These are phyloP conservation scores for Carex myosuroides DNA, from an alignment of 176 grass and related monocot genomes.

Conservation along the genomic window DNA sequence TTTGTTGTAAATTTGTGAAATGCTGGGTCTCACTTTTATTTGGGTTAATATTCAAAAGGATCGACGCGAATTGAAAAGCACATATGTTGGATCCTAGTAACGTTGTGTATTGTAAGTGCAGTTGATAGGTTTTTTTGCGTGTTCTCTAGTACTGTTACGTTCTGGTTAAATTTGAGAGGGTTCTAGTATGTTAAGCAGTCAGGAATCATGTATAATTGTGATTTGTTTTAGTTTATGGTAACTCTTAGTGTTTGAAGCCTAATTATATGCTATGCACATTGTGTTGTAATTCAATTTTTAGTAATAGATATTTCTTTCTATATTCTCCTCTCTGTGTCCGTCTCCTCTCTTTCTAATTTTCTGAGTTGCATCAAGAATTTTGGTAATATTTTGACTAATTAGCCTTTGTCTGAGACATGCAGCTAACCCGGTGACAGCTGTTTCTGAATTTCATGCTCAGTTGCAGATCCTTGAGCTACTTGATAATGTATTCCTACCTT, in stretches of 20 bases:
- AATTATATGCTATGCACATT: neutral
- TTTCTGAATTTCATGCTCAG: conserved; percentile 80
- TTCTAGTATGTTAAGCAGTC: neutral
- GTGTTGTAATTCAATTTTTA: neutral
- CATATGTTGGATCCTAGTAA: neutral
- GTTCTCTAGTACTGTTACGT: neutral
- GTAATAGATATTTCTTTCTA: neutral
- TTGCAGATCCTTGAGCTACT: conserved; percentile 94
- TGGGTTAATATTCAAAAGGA: neutral
- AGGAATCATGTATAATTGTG: neutral
- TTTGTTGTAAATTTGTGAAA: neutral
- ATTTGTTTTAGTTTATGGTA: neutral
- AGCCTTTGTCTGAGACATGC: conserved; percentile 22
- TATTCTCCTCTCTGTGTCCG: neutral
- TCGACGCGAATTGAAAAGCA: neutral
- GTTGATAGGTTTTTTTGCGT: neutral
- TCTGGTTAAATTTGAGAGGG: neutral
- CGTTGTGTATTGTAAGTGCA: neutral
- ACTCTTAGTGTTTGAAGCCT: neutral
- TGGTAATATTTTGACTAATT: neutral
- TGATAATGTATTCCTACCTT: conserved; percentile 69
- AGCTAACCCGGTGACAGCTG: conserved; percentile 38
- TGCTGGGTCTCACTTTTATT: neutral
- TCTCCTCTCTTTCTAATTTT: neutral
- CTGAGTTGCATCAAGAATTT: neutral